Conservation (phyloP, 495 filamentous ascomycete species). For the Penicillium silybi region DNA sequence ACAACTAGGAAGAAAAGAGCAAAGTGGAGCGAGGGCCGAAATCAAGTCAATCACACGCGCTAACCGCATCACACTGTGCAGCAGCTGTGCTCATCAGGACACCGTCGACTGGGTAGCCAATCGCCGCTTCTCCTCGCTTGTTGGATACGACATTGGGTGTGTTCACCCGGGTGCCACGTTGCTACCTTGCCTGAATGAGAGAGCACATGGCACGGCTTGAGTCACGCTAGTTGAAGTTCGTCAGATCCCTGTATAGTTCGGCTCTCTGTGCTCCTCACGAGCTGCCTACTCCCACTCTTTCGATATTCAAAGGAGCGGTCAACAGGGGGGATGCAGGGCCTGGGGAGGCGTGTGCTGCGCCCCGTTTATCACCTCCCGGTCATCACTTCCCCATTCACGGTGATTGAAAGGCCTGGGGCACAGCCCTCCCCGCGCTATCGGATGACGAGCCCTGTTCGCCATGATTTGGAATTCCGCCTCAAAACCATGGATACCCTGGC, state of each 20-base stretch:
- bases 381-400: background rate
- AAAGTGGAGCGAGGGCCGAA: background rate
- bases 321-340: background rate
- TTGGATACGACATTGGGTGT: background rate
- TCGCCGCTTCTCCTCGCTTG: background rate
- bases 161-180: no score
- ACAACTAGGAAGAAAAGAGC: background rate
- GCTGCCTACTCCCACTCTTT: background rate
- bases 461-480: background rate
- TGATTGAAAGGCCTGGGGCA: background rate
- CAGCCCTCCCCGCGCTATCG: background rate
- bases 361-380: no score
- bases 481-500: background rate
- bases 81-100: background rate
- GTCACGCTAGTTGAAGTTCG: background rate
- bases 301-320: constrained; percentile 2
- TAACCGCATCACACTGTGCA: constrained; percentile 4
- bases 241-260: background rate
- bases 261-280: background rate
- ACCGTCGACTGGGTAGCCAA: background rate
- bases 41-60: constrained; percentile 11
- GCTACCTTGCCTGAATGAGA: background rate
- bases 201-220: background rate
- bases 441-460: background rate
- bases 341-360: background rate